phyloP scores from a whole-genome alignment of 1,139 yeast genomes.

The Arxiozyma telluris region DNA sequence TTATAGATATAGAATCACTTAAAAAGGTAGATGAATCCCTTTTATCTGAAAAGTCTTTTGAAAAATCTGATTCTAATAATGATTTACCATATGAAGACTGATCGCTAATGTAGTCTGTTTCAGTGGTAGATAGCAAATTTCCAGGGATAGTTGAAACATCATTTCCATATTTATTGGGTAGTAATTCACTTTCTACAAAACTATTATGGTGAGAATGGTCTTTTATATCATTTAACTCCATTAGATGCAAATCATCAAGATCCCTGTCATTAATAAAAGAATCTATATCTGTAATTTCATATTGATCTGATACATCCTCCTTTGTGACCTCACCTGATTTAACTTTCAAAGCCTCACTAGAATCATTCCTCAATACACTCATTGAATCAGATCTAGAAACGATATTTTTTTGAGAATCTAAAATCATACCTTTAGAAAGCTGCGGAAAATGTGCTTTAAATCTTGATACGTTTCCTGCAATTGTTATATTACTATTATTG shows the following conservation, averaged over 20 bases:
- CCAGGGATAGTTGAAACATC: conserved; percentile 3
- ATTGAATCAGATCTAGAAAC: conserved; percentile 6
- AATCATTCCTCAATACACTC: not conserved
- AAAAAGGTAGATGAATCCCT: conserved; percentile 16
- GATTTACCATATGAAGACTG: conserved; percentile 34
- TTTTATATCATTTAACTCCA: conserved; percentile 4
- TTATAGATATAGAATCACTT: conserved; percentile 13
- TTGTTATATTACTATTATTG: conserved; percentile 1
- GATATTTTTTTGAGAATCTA: conserved; percentile 8
- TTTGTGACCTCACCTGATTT: not conserved
- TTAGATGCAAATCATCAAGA: conserved; percentile 19
- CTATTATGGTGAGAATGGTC: not conserved
- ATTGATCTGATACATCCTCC: conserved; percentile 7
- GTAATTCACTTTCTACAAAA: conserved; percentile 4
- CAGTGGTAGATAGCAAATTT: conserved; percentile 10
- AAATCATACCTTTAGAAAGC: conserved; percentile 6
- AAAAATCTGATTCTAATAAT: conserved; percentile 33
- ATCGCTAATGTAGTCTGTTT: conserved; percentile 25
- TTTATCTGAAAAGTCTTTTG: conserved; percentile 26
- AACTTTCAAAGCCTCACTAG: not conserved
- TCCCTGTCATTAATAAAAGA: conserved; percentile 28
- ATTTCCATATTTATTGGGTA: not conserved
- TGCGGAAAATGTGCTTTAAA: conserved; percentile 13
- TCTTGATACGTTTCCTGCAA: conserved; percentile 11
- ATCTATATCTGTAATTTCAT: conserved; percentile 25